These are phyloP conservation scores for Acanthamoeba castellanii DNA, from an alignment of 208 protist species.

Conservation along the genomic window DNA sequence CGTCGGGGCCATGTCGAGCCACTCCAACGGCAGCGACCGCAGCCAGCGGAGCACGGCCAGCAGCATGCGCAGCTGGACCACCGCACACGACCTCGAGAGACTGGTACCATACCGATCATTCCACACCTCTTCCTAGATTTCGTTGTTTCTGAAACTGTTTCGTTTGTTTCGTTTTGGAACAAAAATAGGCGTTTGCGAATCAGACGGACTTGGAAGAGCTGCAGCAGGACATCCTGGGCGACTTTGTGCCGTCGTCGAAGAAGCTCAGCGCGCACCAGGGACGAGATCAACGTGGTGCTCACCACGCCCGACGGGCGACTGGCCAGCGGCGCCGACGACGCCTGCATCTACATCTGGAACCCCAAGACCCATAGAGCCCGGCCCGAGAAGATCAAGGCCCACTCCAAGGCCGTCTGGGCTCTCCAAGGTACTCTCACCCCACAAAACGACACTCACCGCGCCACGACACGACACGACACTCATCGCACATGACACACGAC, in stretches of 20 bases:
- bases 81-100: neutral
- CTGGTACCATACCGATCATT: neutral
- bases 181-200: neutral
- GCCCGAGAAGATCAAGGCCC: neutral
- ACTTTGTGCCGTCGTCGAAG: neutral
- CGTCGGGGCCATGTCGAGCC: neutral
- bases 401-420: neutral
- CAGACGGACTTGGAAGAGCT: constrained; percentile 10
- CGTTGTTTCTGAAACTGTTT: neutral
- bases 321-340: neutral
- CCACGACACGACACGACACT: too few relatives aligned
- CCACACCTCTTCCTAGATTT: neutral
- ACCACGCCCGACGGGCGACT: neutral
- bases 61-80: neutral
- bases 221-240: constrained; percentile 41
- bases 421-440: neutral
- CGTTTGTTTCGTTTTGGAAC: neutral
- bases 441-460: neutral
- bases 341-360: neutral
- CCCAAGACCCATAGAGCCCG: neutral
- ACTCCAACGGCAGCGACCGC: neutral
- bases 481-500: neutral
- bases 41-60: neutral
- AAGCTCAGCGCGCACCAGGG: neutral
- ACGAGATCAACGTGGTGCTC: neutral